These are phyloP conservation scores for Rhododendron mucronatum DNA, from an alignment of 148 eudicot species.

Conservation along the genomic window DNA sequence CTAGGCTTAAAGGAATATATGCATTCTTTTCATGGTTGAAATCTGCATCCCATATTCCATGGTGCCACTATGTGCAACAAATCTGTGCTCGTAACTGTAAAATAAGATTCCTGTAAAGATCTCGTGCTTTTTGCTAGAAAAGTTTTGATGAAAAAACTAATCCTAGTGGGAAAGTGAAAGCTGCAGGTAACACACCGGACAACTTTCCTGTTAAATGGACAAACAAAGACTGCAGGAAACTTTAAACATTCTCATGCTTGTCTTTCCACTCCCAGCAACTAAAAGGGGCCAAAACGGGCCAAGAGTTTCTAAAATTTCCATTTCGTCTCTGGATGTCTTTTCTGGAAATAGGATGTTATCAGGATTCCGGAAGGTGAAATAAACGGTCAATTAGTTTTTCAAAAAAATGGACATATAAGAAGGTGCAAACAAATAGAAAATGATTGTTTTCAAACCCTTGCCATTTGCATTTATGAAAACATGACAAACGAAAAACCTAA, in stretches of 20 bases:
- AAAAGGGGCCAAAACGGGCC: not conserved
- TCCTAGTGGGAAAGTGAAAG: no score
- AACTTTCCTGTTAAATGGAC: no score
- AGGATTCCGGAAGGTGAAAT: not conserved
- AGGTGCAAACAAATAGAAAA: not conserved
- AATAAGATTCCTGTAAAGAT: no score
- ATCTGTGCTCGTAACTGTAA: not conserved
- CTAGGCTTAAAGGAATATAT: not conserved
- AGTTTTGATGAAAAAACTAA: no score
- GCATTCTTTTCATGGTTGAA: not conserved
- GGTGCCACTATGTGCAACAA: not conserved
- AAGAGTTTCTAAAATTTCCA: not conserved
- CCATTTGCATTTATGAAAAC: not conserved
- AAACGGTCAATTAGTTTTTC: not conserved
- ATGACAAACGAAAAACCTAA: not conserved
- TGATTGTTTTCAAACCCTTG: not conserved
- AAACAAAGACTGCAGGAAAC: no score
- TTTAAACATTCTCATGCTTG: not conserved
- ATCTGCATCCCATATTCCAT: not conserved
- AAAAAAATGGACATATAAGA: not conserved
- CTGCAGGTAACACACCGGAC: no score
- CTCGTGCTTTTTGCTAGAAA: no score
- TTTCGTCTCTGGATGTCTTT: not conserved
- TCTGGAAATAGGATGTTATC: not conserved
- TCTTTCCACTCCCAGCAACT: not conserved